Base-by-base conservation (phyloP, 2,329 filamentous ascomycete genomes). In the Thielaviopsis populi region DNA sequence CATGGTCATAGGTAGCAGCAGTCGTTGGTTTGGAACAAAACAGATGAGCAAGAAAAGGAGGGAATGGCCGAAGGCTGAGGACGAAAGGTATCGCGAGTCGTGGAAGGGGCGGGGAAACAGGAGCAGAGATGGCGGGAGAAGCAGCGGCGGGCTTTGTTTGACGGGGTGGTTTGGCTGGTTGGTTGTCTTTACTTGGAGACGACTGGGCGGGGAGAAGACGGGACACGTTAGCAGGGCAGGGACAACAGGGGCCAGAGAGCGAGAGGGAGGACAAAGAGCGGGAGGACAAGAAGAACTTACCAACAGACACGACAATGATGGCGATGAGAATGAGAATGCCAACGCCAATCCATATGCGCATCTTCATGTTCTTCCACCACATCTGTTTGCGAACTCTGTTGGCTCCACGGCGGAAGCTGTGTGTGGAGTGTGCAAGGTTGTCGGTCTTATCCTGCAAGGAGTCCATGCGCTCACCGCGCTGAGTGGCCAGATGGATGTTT, bases 301-400 rank as follows among this genome's bases (percentile, higher is more conserved):
- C 90, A 70, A 87, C 81, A 69, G 94, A 94, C 70, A 97, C 85
- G 72, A 99, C 94, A 74, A 99, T 97, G 75, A 99, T 83, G 70
- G 95, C 79, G 69, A 99, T 83, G 70, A 99, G 81, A 70, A 97
- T 83, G 74, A 97, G 87, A 76, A 99, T 88, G 72, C 91, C 94
- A 66, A 86, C 81, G 73, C 95, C 88, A 70, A 99, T 80, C 78
- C 92, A 97, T 81, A 96, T 94, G 75, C 94, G 86, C 94, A 99
- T 99, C 85, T 97, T 97, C 90, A 96, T 95, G 73, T 97, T 92
- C 83, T 97, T 97, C 92, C 91, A 97, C 92, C 92, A 97, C 92
- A 97, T 97, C 77, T 95, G 86, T 81, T 91, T 92, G 75, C 94
- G 86, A 70, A 99, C 92, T 71, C 90, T 82, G 80, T 97, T 99